A percentile compares a stretch with the other conserved stretches of the same genome.
These are phyloP conservation scores for Epichloe gansuensis DNA, from an alignment of 2,329 filamentous ascomycete species.

Conservation along the genomic window DNA sequence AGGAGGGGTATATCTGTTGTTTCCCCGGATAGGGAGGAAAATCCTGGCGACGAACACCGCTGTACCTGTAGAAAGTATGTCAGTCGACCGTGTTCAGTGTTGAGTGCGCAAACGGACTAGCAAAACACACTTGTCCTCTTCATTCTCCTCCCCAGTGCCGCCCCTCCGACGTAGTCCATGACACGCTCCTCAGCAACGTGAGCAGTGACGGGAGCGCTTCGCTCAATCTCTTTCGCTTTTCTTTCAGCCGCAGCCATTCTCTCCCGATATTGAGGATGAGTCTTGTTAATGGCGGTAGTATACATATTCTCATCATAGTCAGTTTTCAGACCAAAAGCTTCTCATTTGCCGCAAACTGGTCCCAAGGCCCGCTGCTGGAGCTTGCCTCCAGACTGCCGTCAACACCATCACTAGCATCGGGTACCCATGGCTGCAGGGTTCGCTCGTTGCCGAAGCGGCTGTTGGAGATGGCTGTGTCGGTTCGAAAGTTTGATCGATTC, in stretches of 20 bases:
- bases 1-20: constrained; percentile 79
- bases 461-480: constrained; percentile 79
- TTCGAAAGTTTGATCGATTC: constrained; percentile 59
- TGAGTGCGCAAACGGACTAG: background rate
- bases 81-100: constrained; percentile 4
- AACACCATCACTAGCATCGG: constrained; percentile 46
- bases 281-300: constrained; percentile 81
- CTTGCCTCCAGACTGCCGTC: constrained; percentile 62
- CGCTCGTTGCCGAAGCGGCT: constrained; percentile 58
- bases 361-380: constrained; percentile 51
- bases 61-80: constrained; percentile 50
- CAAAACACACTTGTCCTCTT: constrained; percentile 70
- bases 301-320: constrained; percentile 93
- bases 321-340: constrained; percentile 76
- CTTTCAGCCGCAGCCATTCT: constrained; percentile 67
- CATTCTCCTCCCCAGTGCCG: constrained; percentile 60
- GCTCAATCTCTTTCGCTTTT: constrained; percentile 83
- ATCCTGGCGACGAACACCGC: constrained; percentile 71
- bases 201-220: constrained; percentile 56
- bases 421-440: constrained; percentile 70
- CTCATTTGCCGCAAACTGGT: constrained; percentile 89
- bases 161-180: constrained; percentile 52
- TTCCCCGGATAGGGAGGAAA: constrained; percentile 49
- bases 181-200: constrained; percentile 88
- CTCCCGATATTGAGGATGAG: constrained; percentile 68